Evolutionary conservation across 1,139 yeast genomes (phyloP), one percentile per base, ranked within the genome.

Genomic region (Torulaspora pretoriensis): DNA sequence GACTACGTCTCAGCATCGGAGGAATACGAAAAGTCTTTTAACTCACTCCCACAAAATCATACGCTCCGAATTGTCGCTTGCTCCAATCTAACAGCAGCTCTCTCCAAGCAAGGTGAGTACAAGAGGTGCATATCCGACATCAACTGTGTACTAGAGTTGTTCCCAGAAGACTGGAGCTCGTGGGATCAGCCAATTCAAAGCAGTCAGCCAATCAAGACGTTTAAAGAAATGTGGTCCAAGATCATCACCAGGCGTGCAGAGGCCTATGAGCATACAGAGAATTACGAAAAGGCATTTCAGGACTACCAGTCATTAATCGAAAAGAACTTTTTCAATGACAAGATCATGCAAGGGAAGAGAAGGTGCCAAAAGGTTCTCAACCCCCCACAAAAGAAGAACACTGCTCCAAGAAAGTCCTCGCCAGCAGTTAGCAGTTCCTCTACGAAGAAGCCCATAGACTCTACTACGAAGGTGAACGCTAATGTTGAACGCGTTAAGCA

Each of bases 341-440:
- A 76, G 38, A 71, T 81, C 0, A 70, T 90, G 74, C 96, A 87
- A 46, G 96, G 94, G 4, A 87, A 80, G 60, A 74, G 94, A 57
- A 74, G 98, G 48, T 86, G 96, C 47, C 77, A 76, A 49, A 75
- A 76, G 25, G 78, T 81, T 1, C 67, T 88, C 19, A 73, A 80
- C 45, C 88, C 88, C 1, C 53, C 46, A 19, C 47, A 47, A 40
- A 36, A 52, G n/a, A 49, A 48, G 25, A 47, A 49, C 1, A 42
- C 51, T 5, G 57, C 65, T 1, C 56, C 66, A 1, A 57, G 56
- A 35, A 50, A 65, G 4, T 50, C 36, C 9, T 25, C 59, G 3
- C 27, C 57, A 6, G 47, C 60, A 3, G 25, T 55, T 4, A 29
- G 19, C 4, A 30, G 14, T 25, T 44, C 24, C 17, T 27, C 32